Evolutionary conservation across 2,329 filamentous ascomycete species (phyloP).

Genomic region (Clarireedia paspali): DNA sequence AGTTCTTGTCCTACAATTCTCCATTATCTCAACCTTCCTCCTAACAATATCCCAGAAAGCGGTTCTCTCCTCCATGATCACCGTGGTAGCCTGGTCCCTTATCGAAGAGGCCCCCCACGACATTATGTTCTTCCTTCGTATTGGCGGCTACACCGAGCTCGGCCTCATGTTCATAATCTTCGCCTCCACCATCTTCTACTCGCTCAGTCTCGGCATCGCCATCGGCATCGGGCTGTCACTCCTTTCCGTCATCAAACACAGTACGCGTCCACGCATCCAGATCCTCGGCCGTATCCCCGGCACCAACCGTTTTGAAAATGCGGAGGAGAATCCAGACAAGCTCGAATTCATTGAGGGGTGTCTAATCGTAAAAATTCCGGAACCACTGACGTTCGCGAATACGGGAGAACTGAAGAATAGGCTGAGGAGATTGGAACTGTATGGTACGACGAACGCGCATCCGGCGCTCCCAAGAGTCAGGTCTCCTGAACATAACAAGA

Average conservation of each 20-base stretch:
- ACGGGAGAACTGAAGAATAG: slow-evolving; percentile 85
- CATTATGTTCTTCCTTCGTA: slow-evolving; percentile 78
- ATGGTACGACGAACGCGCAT: slow-evolving; percentile 79
- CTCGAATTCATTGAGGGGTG: slow-evolving; percentile 89
- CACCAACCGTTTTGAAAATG: slow-evolving; percentile 79
- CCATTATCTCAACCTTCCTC: neutral
- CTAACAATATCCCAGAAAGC: slow-evolving; percentile 60
- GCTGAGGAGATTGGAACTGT: slow-evolving; percentile 75
- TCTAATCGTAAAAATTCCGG: slow-evolving; percentile 94
- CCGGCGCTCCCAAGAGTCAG: slow-evolving; percentile 79
- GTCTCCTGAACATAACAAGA: slow-evolving; percentile 72
- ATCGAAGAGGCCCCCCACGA: slow-evolving; percentile 95
- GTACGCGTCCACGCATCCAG: slow-evolving; percentile 88
- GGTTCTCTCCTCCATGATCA: slow-evolving; percentile 88
- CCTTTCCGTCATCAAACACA: slow-evolving; percentile 81
- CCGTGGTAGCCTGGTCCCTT: slow-evolving; percentile 87
- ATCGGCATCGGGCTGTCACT: slow-evolving; percentile 88
- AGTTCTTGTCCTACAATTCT: slow-evolving; percentile 32
- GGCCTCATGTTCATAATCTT: slow-evolving; percentile 87
- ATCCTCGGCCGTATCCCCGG: slow-evolving; percentile 86
- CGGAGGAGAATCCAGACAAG: slow-evolving; percentile 61
- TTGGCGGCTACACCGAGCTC: slow-evolving; percentile 81
- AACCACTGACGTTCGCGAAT: slow-evolving; percentile 94
- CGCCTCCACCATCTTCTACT: slow-evolving; percentile 88
- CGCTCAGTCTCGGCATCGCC: slow-evolving; percentile 85